Evolutionary conservation across 306 rosid species (phyloP), one percentile per base, ranked within the genome.

Genomic region (Luffa aegyptiaca): DNA sequence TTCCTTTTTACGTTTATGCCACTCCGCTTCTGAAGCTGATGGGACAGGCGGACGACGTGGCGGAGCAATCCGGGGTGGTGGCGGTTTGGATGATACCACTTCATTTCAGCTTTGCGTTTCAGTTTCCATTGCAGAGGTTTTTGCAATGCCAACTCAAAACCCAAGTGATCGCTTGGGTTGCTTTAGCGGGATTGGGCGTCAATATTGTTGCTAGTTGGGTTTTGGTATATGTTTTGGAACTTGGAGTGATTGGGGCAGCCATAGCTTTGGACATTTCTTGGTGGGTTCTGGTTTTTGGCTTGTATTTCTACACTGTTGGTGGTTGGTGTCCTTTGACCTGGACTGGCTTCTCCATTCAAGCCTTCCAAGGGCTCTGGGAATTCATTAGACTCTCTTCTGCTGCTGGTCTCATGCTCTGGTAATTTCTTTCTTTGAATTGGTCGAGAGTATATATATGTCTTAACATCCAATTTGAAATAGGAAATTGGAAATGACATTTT

Each of bases 341-440:
- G 97, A 53, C 53, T 21, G 93, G 94, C 16, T 86, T 86, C 72
- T 92, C 97, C 1, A 0, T 77, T 4, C 84, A 90, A 83, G 91
- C 97, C 31, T 88, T 92, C 84, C 65, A 79, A 72, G 93, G 92
- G 13, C 91, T 92, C 16, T 92, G 92, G 91, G 89, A 90, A 13
- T 90, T 92, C 36, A 35, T 86, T 77, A 90, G 84, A 80, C 91
- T 92, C 35, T 92, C 97, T 26, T 79, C 84, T 21, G 91, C 91
- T 76, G 86, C 92, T 76, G 94, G 94, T 0, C 84, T 90, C 76
- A 92, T 92, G 92, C 88, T 92, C 10, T 88, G 94, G 96, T 92
- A 85, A 55, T 55, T 14, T n/a, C 26, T 21, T 26, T 1, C 31
- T n/a, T n/a, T 41, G 31, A 0, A 26, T 26, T 26, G 31, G 31